Evolutionary conservation across 495 filamentous ascomycete species (phyloP).

Genomic region (Haplographium delicatum): DNA sequence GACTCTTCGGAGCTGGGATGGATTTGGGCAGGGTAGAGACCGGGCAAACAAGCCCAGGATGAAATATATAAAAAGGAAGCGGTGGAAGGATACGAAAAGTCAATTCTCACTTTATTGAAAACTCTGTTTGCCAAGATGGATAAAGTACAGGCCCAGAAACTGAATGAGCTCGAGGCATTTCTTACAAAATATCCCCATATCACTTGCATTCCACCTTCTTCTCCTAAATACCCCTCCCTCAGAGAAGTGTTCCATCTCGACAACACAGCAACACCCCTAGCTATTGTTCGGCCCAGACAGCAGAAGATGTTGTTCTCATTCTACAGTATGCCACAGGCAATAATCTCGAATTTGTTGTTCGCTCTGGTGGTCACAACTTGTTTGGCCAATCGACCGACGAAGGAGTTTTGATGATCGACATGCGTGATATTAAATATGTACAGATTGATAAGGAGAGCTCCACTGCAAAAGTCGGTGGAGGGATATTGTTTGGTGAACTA

Average conservation of each 20-base stretch:
- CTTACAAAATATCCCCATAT: conserved; percentile 24
- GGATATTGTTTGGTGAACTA: conserved; percentile 29
- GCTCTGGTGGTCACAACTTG: conserved; percentile 35
- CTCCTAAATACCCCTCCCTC: conserved; percentile 19
- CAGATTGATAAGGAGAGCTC: conserved; percentile 22
- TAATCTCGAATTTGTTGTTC: conserved; percentile 29
- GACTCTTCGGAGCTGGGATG: too few relatives aligned
- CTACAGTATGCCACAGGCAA: conserved; percentile 22
- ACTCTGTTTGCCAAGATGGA: neutral
- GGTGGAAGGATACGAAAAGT: too few relatives aligned
- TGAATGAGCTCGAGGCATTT: conserved; percentile 5
- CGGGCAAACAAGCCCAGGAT: too few relatives aligned
- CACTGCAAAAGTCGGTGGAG: conserved; percentile 35
- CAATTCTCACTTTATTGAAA: too few relatives aligned
- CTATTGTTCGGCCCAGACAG: conserved; percentile 32
- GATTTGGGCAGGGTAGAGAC: too few relatives aligned
- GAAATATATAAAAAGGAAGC: too few relatives aligned
- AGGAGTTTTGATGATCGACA: conserved; percentile 32
- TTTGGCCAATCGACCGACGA: conserved; percentile 26
- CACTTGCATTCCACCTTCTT: conserved; percentile 23
- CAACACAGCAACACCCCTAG: conserved; percentile 22
- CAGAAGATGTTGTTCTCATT: conserved; percentile 30
- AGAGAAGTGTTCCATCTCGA: conserved; percentile 17
- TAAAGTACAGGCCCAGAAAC: neutral
- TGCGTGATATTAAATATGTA: conserved; percentile 34